Conservation (phyloP, 768 basidiomycete genomes). For the Erythrobasidium yunnanense region DNA sequence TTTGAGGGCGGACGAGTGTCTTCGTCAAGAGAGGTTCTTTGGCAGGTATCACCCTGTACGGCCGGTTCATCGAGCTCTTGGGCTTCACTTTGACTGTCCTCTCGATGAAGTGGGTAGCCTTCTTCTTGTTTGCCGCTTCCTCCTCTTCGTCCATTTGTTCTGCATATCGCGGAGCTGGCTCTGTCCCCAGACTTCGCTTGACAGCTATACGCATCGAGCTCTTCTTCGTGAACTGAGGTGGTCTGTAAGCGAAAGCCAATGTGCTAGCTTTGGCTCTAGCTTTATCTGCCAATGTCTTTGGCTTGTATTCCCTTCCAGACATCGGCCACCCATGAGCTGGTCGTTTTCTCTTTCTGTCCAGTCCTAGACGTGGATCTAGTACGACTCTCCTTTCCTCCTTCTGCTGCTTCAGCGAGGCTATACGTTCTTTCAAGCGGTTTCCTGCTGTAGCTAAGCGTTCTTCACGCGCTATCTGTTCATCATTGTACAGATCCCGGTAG, state of each 20-base stretch:
- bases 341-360: background rate
- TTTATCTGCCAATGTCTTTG: constrained; percentile 4
- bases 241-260: background rate
- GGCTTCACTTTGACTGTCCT: too few species aligned
- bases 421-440: constrained; percentile 17
- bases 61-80: too few species aligned
- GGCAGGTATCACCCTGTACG: too few species aligned
- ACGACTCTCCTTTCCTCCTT: background rate
- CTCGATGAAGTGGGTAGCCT: too few species aligned
- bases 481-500: constrained; percentile 19
- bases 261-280: background rate
- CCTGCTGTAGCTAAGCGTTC: constrained; percentile 20
- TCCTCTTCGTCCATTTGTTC: too few species aligned
- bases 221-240: background rate
- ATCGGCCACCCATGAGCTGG: background rate
- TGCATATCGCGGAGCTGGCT: background rate
- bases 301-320: background rate
- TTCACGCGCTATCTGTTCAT: constrained; percentile 11
- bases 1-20: too few species aligned
- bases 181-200: background rate
- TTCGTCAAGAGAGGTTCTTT: too few species aligned
- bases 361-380: constrained; percentile 6
- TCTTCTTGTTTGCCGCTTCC: too few species aligned
- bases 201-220: constrained; percentile 1
- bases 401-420: background rate